phyloP scores from a whole-genome alignment of 1,139 yeast species.

The Yamadazyma friedrichii region DNA sequence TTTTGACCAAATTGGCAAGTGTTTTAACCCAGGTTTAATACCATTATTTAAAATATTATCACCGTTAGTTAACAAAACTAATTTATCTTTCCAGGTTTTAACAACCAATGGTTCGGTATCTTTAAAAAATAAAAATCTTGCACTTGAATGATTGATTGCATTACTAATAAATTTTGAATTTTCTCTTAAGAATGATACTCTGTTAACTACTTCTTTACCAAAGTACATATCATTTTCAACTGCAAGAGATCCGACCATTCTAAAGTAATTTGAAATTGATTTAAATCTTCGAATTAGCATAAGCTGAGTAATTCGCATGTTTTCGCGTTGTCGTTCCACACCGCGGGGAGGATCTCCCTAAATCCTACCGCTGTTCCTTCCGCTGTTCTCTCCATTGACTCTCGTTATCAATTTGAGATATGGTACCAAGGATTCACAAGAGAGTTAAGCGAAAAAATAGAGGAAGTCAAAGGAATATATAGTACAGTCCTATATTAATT shows the following conservation, averaged over 20 bases:
- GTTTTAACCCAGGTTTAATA: slow-evolving; percentile 17
- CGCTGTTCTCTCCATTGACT: too few species aligned
- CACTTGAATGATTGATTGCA: slow-evolving; percentile 50
- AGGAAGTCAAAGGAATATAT: not conserved
- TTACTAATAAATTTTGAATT: slow-evolving; percentile 57
- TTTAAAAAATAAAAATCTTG: slow-evolving; percentile 56
- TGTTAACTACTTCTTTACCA: slow-evolving; percentile 64
- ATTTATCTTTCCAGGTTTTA: slow-evolving; percentile 27
- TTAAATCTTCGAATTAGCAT: slow-evolving; percentile 13
- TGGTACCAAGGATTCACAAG: too few species aligned
- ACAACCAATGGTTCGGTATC: slow-evolving; percentile 37
- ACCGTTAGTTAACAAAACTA: slow-evolving; percentile 38
- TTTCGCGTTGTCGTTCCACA: too few species aligned
- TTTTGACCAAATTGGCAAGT: slow-evolving; percentile 23
- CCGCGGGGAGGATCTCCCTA: not conserved
- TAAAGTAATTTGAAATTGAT: slow-evolving; percentile 14
- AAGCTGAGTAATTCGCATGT: slow-evolving; percentile 2
- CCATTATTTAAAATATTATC: slow-evolving; percentile 22
- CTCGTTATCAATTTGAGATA: too few species aligned
- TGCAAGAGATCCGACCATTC: slow-evolving; percentile 20
- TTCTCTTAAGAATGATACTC: slow-evolving; percentile 77
- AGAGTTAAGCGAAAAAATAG: too few species aligned
- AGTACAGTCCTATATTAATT: too few species aligned
- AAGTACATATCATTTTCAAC: slow-evolving; percentile 37
- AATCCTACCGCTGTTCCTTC: too few species aligned